These are phyloP conservation scores for Sphaerulina musiva DNA, from an alignment of 2,329 filamentous ascomycete genomes.

Conservation along the genomic window DNA sequence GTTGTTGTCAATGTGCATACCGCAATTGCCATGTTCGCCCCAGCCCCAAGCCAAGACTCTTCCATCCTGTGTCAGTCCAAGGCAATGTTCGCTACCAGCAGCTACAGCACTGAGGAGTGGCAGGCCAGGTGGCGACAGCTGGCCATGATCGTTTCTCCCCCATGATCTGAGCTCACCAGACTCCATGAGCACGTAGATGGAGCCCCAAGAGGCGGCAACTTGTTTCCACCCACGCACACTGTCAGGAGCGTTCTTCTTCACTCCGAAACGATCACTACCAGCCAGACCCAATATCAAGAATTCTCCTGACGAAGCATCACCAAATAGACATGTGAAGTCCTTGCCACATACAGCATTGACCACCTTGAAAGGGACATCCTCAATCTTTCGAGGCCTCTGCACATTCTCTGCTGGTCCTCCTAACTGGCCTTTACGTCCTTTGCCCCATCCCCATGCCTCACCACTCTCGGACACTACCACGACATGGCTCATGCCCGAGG, in stretches of 20 bases:
- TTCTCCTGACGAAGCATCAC: constrained; percentile 49
- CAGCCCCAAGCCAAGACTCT: constrained; percentile 84
- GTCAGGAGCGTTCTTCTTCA: constrained; percentile 43
- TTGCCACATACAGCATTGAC: constrained; percentile 67
- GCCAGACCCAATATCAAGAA: constrained; percentile 65
- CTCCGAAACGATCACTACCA: constrained; percentile 61
- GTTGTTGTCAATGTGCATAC: constrained; percentile 54
- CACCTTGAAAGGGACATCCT: constrained; percentile 55
- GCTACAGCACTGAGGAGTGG: constrained; percentile 59
- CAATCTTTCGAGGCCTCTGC: constrained; percentile 56
- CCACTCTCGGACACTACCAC: constrained; percentile 68
- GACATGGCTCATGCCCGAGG: constrained; percentile 71
- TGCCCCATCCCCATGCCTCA: constrained; percentile 81
- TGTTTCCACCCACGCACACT: constrained; percentile 55
- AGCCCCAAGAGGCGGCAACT: constrained; percentile 75
- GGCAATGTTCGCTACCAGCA: constrained; percentile 82
- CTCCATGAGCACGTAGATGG: constrained; percentile 61
- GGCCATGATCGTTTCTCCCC: constrained; percentile 81
- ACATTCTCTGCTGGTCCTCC: constrained; percentile 53
- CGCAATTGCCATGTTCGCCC: constrained; percentile 97
- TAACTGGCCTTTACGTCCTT: constrained; percentile 76
- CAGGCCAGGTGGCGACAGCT: constrained; percentile 60
- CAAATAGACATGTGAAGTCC: constrained; percentile 73
- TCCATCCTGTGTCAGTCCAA: constrained; percentile 59
- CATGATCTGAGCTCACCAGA: constrained; percentile 61